Evolutionary conservation across 2,329 filamentous ascomycete species (phyloP).

Genomic region (Clonostachys rhizophaga): DNA sequence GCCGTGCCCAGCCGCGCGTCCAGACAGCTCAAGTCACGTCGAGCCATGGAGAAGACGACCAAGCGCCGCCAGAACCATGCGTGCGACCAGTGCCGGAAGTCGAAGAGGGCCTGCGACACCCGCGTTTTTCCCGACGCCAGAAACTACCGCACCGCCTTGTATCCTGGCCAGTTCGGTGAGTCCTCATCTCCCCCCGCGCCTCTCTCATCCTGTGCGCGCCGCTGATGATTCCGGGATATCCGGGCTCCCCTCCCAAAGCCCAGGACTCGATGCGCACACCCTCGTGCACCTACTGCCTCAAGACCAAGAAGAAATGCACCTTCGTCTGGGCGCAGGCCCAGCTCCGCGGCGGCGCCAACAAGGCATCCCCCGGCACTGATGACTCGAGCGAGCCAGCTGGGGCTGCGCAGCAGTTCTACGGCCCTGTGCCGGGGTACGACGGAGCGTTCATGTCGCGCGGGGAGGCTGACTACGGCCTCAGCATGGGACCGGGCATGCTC

Average conservation of each 20-base stretch:
- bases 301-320: conserved; percentile 19
- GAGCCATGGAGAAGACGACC: too few relatives aligned
- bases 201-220: not conserved
- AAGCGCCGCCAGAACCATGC: conserved; percentile 1
- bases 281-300: conserved; percentile 19
- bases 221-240: not conserved
- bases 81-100: conserved; percentile 16
- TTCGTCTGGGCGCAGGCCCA: conserved; percentile 16
- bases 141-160: too few relatives aligned
- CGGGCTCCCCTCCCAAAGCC: not conserved
- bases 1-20: too few relatives aligned
- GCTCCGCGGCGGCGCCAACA: not conserved
- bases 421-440: too few relatives aligned
- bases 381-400: too few relatives aligned
- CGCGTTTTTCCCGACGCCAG: not conserved
- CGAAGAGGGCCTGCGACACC: conserved; percentile 14
- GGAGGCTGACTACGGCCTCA: too few relatives aligned
- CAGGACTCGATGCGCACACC: not conserved
- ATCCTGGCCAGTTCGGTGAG: not conserved
- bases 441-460: too few relatives aligned
- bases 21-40: too few relatives aligned
- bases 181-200: not conserved
- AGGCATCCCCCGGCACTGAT: not conserved
- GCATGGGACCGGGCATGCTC: too few relatives aligned
- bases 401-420: too few relatives aligned